Evolutionary conservation across 1,284 basidiomycete species (phyloP).

Genomic region (Cryptococcus floricola): DNA sequence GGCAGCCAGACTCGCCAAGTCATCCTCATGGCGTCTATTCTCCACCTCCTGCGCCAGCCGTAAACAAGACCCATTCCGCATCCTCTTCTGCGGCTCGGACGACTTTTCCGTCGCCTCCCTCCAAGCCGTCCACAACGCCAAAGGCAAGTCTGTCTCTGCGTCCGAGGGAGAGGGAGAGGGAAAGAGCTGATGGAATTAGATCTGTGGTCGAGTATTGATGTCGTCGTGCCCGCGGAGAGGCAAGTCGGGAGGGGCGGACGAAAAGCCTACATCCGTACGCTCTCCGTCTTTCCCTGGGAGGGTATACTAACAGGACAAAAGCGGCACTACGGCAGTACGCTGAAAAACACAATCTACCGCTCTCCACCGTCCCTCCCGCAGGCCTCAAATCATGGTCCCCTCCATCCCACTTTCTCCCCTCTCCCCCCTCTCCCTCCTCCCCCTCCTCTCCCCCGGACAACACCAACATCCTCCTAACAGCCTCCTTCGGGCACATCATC

Average conservation of each 20-base stretch:
- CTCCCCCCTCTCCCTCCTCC: too few species aligned
- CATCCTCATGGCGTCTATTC: not conserved
- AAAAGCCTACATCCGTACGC: slow-evolving; percentile 2
- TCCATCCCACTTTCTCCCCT: slow-evolving; percentile 47
- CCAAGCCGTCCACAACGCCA: slow-evolving; percentile 38
- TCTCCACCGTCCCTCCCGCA: slow-evolving; percentile 4
- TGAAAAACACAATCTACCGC: slow-evolving; percentile 1
- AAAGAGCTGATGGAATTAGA: slow-evolving; percentile 16
- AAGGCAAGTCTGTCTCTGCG: slow-evolving; percentile 22
- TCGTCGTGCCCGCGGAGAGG: slow-evolving; percentile 28
- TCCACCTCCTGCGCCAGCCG: not conserved
- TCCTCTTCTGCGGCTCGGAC: slow-evolving; percentile 52
- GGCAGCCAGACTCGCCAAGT: too few species aligned
- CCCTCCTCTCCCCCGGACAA: slow-evolving; percentile 12
- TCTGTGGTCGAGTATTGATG: slow-evolving; percentile 39
- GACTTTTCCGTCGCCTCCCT: slow-evolving; percentile 48
- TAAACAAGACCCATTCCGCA: slow-evolving; percentile 30
- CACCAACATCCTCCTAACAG: slow-evolving; percentile 69
- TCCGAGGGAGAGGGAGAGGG: not conserved
- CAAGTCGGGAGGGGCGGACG: slow-evolving; percentile 20
- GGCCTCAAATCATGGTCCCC: slow-evolving; percentile 8
- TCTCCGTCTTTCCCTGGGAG: not conserved
- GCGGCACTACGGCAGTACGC: slow-evolving; percentile 14
- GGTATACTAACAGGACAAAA: slow-evolving; percentile 1
- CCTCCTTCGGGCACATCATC: slow-evolving; percentile 88